Base-by-base conservation (phyloP, 768 basidiomycete genomes). In the Lyophyllum shimeji region DNA sequence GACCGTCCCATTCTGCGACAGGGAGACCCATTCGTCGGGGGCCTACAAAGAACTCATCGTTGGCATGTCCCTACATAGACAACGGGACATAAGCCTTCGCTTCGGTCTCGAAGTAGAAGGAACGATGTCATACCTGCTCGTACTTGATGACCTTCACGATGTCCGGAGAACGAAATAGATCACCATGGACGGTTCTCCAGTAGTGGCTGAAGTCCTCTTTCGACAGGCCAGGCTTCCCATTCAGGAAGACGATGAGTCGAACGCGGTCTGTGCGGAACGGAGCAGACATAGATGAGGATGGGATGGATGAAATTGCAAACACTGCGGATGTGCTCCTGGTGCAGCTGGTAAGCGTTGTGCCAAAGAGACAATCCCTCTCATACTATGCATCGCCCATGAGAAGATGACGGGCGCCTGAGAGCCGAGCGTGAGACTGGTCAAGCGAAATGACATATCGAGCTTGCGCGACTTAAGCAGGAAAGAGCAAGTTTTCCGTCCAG, bases 131-230 rank as follows among this genome's bases (percentile, higher is more conserved):
- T 24, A 72, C 73, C 67, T 73, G 70, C 50, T 75, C 71, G 54
- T 72, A 73, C 42, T 71, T 72, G 24, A 71, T 62, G 33, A 69
- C 55, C 42, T 71, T 69, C 25, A 67, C 70, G 15, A 73, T 63
- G 12, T 66, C 65, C 40, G 72, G 62, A 1, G 67, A 69, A 17
- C 57, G 53, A 58, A 74, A 72, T 8, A 67, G 53, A 18, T 62
- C 50, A 18, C 62, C 63, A 52, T 73, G 71, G 0, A 61, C 62
- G 17, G 64, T 59, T 7, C 68, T 46, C 72, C 71, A 72, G 55
- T 72, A 66, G 15, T 49, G 57, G 43, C 65, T 61, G 60, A 69
- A 73, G 42, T 72, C 67, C 47, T 72, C 67, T 46, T 61, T 61
- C 7, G 69, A 66, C 6, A 71, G 52, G 2, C 57, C 63, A 1